phyloP scores from a whole-genome alignment of 108 stramenopile genomes.

The Nannochloropsis salina region DNA sequence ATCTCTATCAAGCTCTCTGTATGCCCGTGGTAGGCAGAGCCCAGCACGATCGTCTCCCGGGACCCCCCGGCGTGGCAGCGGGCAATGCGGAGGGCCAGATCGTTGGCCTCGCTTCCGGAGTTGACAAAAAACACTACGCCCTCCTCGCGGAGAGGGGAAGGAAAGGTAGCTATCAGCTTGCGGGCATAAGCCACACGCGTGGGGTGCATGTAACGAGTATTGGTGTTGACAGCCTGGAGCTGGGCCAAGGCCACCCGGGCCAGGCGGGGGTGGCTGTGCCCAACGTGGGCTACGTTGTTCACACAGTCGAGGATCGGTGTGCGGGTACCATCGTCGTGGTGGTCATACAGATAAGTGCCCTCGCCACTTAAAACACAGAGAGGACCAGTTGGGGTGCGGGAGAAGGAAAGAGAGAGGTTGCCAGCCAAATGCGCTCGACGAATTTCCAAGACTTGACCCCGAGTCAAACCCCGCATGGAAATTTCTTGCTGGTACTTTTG shows the following conservation, averaged over 20 bases:
- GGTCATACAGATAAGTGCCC: conserved; percentile 4
- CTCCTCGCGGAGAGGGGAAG: conserved; percentile 24
- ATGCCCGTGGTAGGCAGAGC: conserved; percentile 89
- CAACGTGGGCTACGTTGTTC: conserved; percentile 83
- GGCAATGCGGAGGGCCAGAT: conserved; percentile 86
- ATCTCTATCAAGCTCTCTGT: conserved; percentile 70
- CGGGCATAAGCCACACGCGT: conserved; percentile 62
- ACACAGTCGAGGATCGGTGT: conserved; percentile 70
- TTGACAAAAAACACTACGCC: conserved; percentile 82
- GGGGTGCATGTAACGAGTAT: conserved; percentile 87
- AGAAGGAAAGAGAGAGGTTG: conserved; percentile 22
- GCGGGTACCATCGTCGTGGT: conserved; percentile 40
- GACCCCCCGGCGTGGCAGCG: conserved; percentile 50
- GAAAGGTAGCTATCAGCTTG: conserved; percentile 56
- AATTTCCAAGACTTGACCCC: not conserved
- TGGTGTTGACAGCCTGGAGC: conserved; percentile 69
- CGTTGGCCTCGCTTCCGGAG: conserved; percentile 92
- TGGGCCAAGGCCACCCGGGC: conserved; percentile 64
- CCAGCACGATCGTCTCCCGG: conserved; percentile 57
- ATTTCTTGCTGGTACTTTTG: not conserved
- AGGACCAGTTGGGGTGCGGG: not conserved
- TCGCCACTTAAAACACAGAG: conserved; percentile 18
- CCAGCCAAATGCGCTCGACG: not conserved
- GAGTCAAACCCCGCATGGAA: not conserved
- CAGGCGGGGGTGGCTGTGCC: conserved; percentile 69